These are phyloP conservation scores for Cokeromyces recurvatus DNA, from an alignment of 371 early-diverging fungal species.

Conservation along the genomic window DNA sequence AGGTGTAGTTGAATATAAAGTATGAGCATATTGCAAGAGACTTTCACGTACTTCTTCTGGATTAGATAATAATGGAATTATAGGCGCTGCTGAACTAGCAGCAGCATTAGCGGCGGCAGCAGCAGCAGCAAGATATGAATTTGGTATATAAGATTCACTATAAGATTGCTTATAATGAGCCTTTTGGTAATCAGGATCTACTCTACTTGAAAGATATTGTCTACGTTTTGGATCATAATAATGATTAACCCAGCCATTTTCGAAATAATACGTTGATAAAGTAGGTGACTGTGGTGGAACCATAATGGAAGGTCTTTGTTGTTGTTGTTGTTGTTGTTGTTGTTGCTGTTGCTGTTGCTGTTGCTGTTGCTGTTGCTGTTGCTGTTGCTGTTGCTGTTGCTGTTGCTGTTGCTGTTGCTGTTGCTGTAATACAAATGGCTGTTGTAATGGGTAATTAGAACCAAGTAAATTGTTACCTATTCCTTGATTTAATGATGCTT, in stretches of 20 bases:
- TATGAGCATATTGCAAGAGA: slow-evolving; percentile 63
- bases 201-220: slow-evolving; percentile 37
- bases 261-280: slow-evolving; percentile 44
- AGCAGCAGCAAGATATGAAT: slow-evolving; percentile 25
- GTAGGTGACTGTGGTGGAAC: slow-evolving; percentile 49
- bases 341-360: slow-evolving; percentile 12
- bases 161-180: too few relatives aligned
- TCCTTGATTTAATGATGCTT: slow-evolving; percentile 8
- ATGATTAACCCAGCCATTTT: slow-evolving; percentile 45
- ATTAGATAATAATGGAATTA: slow-evolving; percentile 1
- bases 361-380: slow-evolving; percentile 13
- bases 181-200: slow-evolving; percentile 24
- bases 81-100: slow-evolving; percentile 17
- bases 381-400: slow-evolving; percentile 3
- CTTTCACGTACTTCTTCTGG: slow-evolving; percentile 57
- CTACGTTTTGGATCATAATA: slow-evolving; percentile 40
- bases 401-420: slow-evolving; percentile 11
- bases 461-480: slow-evolving; percentile 10
- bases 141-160: slow-evolving; percentile 6
- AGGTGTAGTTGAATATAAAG: slow-evolving; percentile 55
- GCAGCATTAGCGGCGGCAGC: slow-evolving; percentile 29
- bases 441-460: background rate
- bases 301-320: slow-evolving; percentile 37
- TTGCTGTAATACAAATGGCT: background rate
- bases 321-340: slow-evolving; percentile 4